Base-by-base conservation (phyloP, 768 basidiomycete genomes). In the Stropharia rugosoannulata region DNA sequence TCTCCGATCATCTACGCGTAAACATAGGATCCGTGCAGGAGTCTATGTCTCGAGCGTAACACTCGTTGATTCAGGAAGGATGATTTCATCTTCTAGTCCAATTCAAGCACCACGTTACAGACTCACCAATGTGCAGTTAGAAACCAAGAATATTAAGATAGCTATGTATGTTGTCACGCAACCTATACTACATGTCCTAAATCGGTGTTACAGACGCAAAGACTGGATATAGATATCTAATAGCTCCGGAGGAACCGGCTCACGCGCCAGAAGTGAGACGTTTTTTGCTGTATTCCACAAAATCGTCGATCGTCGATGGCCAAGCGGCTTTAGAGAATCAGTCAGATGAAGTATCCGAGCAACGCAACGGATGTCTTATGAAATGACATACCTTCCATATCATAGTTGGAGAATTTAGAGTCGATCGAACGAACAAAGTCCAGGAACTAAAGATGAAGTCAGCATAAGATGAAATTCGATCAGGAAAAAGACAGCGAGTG, bases 281-380 rank as follows among this genome's bases (percentile, higher is more conserved):
- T 58, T 70, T 69, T 65, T 78, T 83, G 39, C 83, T 87, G 64
- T 78, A 87, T 52, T 80, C 83, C 13, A 91, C 90, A 62, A 92
- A 93, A 49, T 90, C 89, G 62, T 95, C 92, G 59, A 94, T 89
- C 19, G 86, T 80, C 37, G 90, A 92, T 4, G 92, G 92, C 92
- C 92, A 94, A 1, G 93, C 88, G 45, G 82, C 92, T 91, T 64
- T 16, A 57, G 5, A 41, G 47, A 53, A 49, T 59, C 39, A 59
- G 57, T 58, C 54, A 54, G 39, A 46, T 62, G 22, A 5, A 52
- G 27, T 9, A 49, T 59, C 15, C 44, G 16, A 40, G 38, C 37
- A 37, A 54, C 32, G 16, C 29, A 7, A 36, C 25, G 22, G 44
- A 36, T 40, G 36, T 15, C 18, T 12, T 18, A 39, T 55, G 15